A percentile compares a stretch with the other conserved stretches of the same genome.
phyloP scores from a whole-genome alignment of 371 early-diverging fungal species.

The Funneliformis caledonium region DNA sequence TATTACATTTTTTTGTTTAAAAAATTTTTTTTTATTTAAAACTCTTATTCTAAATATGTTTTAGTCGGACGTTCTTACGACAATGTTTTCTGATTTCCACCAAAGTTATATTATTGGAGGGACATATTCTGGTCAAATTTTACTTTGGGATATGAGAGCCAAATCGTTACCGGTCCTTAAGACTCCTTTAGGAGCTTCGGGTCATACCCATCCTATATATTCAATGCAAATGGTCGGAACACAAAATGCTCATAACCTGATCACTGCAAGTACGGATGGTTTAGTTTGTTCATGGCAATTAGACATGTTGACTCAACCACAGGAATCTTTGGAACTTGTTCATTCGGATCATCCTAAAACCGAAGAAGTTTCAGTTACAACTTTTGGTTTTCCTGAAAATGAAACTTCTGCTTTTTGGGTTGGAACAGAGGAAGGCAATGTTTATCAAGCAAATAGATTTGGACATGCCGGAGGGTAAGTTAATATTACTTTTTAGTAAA shows the following conservation, averaged over 20 bases:
- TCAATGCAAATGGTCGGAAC: conserved; percentile 89
- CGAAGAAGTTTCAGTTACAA: conserved; percentile 92
- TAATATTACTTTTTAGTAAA: background rate
- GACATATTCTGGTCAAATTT: conserved; percentile 95
- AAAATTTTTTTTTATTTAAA: too few relatives aligned
- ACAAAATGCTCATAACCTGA: conserved; percentile 89
- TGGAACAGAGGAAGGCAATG: conserved; percentile 93
- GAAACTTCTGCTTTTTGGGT: conserved; percentile 93
- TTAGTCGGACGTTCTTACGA: conserved; percentile 88
- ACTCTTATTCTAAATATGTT: background rate
- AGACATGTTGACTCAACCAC: conserved; percentile 94
- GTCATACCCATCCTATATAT: conserved; percentile 97
- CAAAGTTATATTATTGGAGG: conserved; percentile 92
- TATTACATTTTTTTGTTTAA: background rate
- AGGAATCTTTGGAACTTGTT: conserved; percentile 81
- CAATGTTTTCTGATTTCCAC: conserved; percentile 89
- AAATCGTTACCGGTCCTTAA: conserved; percentile 81
- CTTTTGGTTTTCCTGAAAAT: conserved; percentile 89
- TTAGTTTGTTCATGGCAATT: conserved; percentile 95
- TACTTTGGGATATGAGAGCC: conserved; percentile 96
- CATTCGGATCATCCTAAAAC: conserved; percentile 79
- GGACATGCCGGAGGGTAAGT: conserved; percentile 86
- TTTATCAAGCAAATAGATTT: conserved; percentile 92
- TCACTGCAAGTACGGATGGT: conserved; percentile 94
- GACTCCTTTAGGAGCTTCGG: conserved; percentile 86